Base-by-base conservation (phyloP, 495 filamentous ascomycete species). In the Neurospora cerealis region DNA sequence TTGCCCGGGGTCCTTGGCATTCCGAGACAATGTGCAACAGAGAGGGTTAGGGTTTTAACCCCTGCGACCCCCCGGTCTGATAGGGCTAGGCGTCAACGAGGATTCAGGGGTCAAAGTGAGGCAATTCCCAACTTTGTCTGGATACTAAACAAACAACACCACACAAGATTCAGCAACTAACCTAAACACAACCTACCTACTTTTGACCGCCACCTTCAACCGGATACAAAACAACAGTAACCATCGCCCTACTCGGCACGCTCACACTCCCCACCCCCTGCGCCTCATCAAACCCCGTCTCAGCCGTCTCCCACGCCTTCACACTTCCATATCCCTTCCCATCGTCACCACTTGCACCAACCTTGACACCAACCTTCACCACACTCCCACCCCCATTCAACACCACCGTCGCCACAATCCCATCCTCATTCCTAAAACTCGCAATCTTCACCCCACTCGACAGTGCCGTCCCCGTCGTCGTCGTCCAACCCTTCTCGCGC, bases 341-440 rank as follows among this genome's bases (percentile, higher is more conserved):
- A 2, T 75, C 69, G 15, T 13, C 70, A 17, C 76, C 75, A 28
- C 24, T 28, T 10, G 72, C 72, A 4, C 76, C 76, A 17, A 72
- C 73, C n/a, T 73, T 74, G 2, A 79, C 75, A 19, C 74, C 78
- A 5, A 81, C 75, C 19, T 72, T 73, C 0, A 81, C 77, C 8
- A 36, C 60, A 6, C 48, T 73, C 19, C 70, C 74, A 2, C 73
- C 75, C 69, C 80, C 82, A 72, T 87, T 88, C 70, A 88, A 82
- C 8, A 88, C 76, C 73, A 81, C 74, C 1, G 86, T 81, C 0
- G 81, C 81, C 1, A 87, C 77, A 0, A 72, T 78, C 0, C 85
- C 85, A 71, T 88, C 84, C 8, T 75, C 73, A 70, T 88, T 89
- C 74, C 74, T 75, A 60, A 86, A 88, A 3, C 84, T 85, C 24